These are phyloP conservation scores for Amanita pseudoporphyria DNA, from an alignment of 768 basidiomycete species.

Conservation along the genomic window DNA sequence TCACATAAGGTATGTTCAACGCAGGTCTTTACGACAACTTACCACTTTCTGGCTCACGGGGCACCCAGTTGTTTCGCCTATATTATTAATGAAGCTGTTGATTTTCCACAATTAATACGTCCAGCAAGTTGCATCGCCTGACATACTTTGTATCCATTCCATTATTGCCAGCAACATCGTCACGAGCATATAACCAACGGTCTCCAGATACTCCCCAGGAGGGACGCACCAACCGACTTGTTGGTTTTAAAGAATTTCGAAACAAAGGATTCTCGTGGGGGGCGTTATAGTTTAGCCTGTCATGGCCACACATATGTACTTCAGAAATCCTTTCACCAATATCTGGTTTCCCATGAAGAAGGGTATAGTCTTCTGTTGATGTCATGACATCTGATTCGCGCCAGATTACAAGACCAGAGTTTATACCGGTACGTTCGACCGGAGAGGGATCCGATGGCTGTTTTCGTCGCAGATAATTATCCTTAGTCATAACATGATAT, in stretches of 20 bases:
- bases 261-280: conserved; percentile 43
- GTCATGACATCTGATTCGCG: conserved; percentile 62
- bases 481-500: conserved; percentile 63
- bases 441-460: conserved; percentile 46
- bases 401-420: conserved; percentile 59
- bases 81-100: conserved; percentile 54
- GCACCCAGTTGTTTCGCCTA: conserved; percentile 66
- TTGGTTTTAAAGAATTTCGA: conserved; percentile 18
- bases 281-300: conserved; percentile 56
- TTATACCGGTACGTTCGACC: conserved; percentile 27
- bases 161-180: conserved; percentile 46
- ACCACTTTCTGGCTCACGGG: conserved; percentile 64
- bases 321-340: conserved; percentile 12
- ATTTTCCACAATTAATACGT: not conserved
- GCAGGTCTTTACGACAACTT: conserved; percentile 14
- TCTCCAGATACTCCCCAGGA: conserved; percentile 24
- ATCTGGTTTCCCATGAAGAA: conserved; percentile 17
- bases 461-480: conserved; percentile 59
- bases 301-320: conserved; percentile 57
- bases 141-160: conserved; percentile 46
- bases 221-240: conserved; percentile 34
- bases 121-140: conserved; percentile 2
- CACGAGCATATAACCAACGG: conserved; percentile 31
- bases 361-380: conserved; percentile 33
- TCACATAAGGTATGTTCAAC: not conserved